These are phyloP conservation scores for Raphanus hybrid DNA, from an alignment of 441 rosid genomes.

Conservation along the genomic window DNA sequence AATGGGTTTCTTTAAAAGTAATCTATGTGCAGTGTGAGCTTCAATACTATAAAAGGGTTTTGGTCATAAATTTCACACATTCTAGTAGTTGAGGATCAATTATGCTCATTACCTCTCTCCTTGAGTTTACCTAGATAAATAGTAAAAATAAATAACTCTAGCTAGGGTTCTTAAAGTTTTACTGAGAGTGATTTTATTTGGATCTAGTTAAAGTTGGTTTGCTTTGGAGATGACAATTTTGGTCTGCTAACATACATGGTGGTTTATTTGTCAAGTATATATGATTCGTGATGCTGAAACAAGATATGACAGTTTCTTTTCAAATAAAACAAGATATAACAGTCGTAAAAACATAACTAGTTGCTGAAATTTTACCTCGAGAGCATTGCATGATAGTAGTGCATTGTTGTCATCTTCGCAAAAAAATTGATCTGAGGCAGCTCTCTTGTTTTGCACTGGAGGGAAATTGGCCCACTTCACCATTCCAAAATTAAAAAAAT, in stretches of 20 bases:
- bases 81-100: conserved; percentile 45
- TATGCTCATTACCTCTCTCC: conserved; percentile 15
- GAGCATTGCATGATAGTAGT: conserved; percentile 15
- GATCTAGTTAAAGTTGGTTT: conserved; percentile 22
- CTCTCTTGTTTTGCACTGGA: conserved; percentile 58
- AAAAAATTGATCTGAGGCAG: conserved; percentile 51
- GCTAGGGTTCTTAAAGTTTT: conserved; percentile 32
- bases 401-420: conserved; percentile 53
- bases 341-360: neutral
- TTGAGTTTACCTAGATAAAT: conserved; percentile 21
- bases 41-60: conserved; percentile 37
- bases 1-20: conserved; percentile 43
- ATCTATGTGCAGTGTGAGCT: conserved; percentile 40
- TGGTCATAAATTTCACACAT: conserved; percentile 50
- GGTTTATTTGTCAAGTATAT: neutral
- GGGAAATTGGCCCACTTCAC: conserved; percentile 95
- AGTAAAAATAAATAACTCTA: neutral
- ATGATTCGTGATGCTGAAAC: neutral
- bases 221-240: conserved; percentile 14
- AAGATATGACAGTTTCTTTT: neutral
- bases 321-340: too few relatives aligned
- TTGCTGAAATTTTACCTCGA: conserved; percentile 28
- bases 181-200: conserved; percentile 31
- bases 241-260: neutral
- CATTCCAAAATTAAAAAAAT: conserved; percentile 27